Evolutionary conservation across 1,284 basidiomycete genomes (phyloP).

Genomic region (Ceratobasidium sp.): DNA sequence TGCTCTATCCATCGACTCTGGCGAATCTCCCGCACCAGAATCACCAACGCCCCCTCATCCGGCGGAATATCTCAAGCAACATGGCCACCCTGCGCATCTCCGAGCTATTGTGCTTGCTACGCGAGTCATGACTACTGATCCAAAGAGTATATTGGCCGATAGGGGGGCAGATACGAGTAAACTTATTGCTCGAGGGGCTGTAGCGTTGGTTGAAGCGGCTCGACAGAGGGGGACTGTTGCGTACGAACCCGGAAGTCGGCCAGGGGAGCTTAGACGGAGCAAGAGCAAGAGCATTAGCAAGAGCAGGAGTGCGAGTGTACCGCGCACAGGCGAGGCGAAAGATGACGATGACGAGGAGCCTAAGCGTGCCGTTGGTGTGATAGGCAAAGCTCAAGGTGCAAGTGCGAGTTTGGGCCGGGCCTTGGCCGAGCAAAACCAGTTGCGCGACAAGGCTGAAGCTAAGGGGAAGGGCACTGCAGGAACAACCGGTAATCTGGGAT

Average conservation of each 20-base stretch:
- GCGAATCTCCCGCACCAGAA: conserved; percentile 45
- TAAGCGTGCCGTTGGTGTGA: background rate
- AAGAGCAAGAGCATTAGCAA: conserved; percentile 15
- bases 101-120: conserved; percentile 87
- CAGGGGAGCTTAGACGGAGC: conserved; percentile 10
- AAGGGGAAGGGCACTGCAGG: background rate
- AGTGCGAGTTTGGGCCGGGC: conserved; percentile 29
- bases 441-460: conserved; percentile 15
- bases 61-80: conserved; percentile 67
- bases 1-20: conserved; percentile 49
- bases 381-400: conserved; percentile 8
- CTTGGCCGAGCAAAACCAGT: conserved; percentile 26
- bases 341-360: conserved; percentile 20
- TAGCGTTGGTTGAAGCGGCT: conserved; percentile 79
- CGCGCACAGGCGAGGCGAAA: background rate
- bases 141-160: conserved; percentile 79
- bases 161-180: conserved; percentile 73
- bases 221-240: conserved; percentile 74
- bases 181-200: conserved; percentile 75
- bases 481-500: background rate
- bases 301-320: conserved; percentile 12
- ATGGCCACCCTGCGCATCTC: conserved; percentile 61
- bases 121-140: conserved; percentile 88
- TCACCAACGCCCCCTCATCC: conserved; percentile 48
- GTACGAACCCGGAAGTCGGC: conserved; percentile 26